Evolutionary conservation across 148 eudicot genomes (phyloP), one percentile per base, ranked within the genome.

Genomic region (Vaccinium darrowii): DNA sequence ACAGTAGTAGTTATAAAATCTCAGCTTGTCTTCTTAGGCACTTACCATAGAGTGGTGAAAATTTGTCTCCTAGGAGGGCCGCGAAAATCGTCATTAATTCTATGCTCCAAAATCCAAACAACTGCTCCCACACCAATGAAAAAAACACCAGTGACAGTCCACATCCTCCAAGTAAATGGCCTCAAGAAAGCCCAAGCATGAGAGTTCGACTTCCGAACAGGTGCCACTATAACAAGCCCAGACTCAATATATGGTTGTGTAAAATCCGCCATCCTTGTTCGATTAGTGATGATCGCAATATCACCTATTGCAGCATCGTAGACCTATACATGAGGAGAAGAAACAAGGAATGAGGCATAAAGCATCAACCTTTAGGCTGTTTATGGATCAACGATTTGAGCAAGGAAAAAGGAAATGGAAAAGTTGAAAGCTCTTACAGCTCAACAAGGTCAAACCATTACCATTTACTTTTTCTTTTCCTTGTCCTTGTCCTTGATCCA

Each of bases 241-340:
- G 97, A 92, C 71, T 90, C 93, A 9, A 87, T 69, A 88, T 84
- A 94, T 9, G 97, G 97, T 67, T 91, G 95, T 16, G 97, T 89
- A 74, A 92, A 94, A 89, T 94, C 97, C 5, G 62, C 95, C 57
- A 88, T 86, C 82, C 77, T 86, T 67, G 92, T 92, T 21, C 98
- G 76, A 15, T 89, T 82, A 9, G 95, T 91, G 43, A 87, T 88
- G 56, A 94, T 94, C 13, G 94, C 91, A 75, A 94, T 91, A 84
- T 94, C 98, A 19, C 98, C 98, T 15, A 94, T 85, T 36, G 85
- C 95, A 86, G 92, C 98, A 86, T 93, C 96, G 82, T 88, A 93
- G 33, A 90, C 93, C 95, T 94, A 75, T 7, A 81, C 50, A 3
- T 67, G 36, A 25, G 73, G 88, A 57, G 62, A 82, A 54, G 76